A percentile compares a stretch with the other conserved stretches of the same genome.
phyloP scores from a whole-genome alignment of 2,329 filamentous ascomycete species.

The Apiospora kogelbergensis region DNA sequence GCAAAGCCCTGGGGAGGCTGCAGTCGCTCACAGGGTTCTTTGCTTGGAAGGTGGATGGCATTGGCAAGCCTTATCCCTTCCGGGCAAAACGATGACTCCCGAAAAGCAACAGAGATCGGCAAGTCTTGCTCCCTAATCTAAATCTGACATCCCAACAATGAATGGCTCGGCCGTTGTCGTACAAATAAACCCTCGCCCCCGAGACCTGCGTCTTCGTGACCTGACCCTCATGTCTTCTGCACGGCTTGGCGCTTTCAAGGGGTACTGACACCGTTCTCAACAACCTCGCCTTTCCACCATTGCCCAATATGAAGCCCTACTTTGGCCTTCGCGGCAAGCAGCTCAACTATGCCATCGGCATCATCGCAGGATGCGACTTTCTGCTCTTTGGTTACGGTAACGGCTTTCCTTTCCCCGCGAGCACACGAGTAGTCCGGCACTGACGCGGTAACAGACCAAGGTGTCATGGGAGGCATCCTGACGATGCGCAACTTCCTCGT shows the following conservation, averaged over 20 bases:
- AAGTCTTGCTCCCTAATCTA: neutral
- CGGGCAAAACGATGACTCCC: neutral
- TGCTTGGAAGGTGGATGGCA: neutral
- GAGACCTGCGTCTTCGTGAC: neutral
- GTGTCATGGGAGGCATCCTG: constrained; percentile 74
- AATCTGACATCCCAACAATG: neutral
- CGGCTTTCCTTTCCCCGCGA: constrained; percentile 11
- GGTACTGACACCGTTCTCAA: neutral
- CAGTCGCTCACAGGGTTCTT: neutral
- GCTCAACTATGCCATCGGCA: constrained; percentile 68
- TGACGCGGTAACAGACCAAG: constrained; percentile 57
- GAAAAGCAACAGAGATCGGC: neutral
- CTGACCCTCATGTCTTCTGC: neutral
- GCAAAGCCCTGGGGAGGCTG: neutral
- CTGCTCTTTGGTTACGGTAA: constrained; percentile 59
- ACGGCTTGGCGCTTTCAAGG: neutral
- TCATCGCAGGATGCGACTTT: constrained; percentile 74
- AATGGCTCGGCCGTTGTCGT: neutral
- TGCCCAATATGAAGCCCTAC: constrained; percentile 40
- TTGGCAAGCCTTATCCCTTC: neutral
- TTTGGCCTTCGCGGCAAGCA: constrained; percentile 65
- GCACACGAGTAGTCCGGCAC: neutral
- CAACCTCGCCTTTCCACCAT: neutral
- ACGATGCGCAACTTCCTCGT: constrained; percentile 63
- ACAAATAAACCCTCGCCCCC: neutral